Conservation (phyloP, 495 filamentous ascomycete species). For the Xylaria venustula region DNA sequence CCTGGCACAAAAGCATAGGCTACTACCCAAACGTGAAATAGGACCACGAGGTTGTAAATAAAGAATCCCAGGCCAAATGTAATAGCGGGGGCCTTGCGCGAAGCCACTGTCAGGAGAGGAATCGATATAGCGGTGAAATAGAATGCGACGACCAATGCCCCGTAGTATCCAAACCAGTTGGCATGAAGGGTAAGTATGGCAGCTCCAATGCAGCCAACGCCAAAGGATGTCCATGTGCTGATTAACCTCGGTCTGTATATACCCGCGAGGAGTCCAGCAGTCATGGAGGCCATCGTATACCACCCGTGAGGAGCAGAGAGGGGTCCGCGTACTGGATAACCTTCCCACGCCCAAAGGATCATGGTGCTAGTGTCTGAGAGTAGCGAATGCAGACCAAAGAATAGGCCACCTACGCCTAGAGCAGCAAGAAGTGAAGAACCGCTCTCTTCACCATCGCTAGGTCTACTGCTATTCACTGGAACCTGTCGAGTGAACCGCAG, state of each 20-base stretch:
- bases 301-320: conserved; percentile 86
- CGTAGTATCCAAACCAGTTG: conserved; percentile 90
- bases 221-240: conserved; percentile 78
- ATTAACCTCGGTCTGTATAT: conserved; percentile 67
- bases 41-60: conserved; percentile 83
- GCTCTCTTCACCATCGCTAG: conserved; percentile 35
- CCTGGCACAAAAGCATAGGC: conserved; percentile 99
- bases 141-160: conserved; percentile 68
- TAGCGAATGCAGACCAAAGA: conserved; percentile 91
- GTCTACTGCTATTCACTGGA: conserved; percentile 51
- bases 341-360: conserved; percentile 99
- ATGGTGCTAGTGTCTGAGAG: conserved; percentile 98
- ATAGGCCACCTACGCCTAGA: conserved; percentile 75
- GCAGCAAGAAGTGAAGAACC: conserved; percentile 73
- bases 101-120: conserved; percentile 71
- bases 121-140: conserved; percentile 83
- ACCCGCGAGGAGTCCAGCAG: conserved; percentile 74
- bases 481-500: conserved; percentile 64
- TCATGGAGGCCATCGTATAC: conserved; percentile 82
- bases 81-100: conserved; percentile 68
- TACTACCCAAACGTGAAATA: conserved; percentile 98
- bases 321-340: conserved; percentile 87
- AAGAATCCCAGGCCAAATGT: conserved; percentile 87
- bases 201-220: conserved; percentile 73
- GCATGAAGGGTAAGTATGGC: conserved; percentile 73